Evolutionary conservation across 2,329 filamentous ascomycete species (phyloP).

Genomic region (Fusarium humuli): DNA sequence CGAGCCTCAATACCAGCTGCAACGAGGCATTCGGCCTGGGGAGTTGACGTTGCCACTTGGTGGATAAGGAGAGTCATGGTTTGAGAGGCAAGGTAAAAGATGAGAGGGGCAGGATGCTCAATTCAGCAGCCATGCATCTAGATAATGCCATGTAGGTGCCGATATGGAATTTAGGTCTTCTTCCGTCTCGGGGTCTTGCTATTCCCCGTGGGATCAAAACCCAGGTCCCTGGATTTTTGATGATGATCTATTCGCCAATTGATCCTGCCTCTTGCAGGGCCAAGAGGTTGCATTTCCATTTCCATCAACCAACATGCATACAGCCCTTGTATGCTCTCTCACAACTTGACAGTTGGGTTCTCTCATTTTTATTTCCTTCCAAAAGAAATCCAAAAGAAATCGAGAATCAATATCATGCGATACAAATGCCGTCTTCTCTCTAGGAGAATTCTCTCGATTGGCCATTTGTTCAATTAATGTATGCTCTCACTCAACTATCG

Average conservation of each 20-base stretch:
- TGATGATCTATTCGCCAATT: background rate
- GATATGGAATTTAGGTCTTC: background rate
- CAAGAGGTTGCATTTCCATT: constrained; percentile 11
- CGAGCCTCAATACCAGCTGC: constrained; percentile 22
- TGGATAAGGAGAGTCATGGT: constrained; percentile 16
- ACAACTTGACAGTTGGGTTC: background rate
- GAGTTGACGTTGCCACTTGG: background rate
- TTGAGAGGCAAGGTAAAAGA: background rate
- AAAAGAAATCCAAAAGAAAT: too few species aligned
- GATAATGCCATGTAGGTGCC: background rate
- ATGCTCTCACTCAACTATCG: background rate
- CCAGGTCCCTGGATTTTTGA: background rate
- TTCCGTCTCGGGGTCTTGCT: background rate
- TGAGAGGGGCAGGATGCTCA: background rate
- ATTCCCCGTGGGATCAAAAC: background rate
- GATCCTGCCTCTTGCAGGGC: background rate
- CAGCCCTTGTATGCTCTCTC: background rate
- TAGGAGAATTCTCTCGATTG: too few species aligned
- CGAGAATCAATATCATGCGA: too few species aligned
- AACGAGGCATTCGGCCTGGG: constrained; percentile 9
- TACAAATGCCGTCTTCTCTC: too few species aligned
- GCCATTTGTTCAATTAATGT: too few species aligned
- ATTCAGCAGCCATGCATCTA: background rate
- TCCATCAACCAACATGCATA: background rate
- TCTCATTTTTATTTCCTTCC: too few species aligned